Evolutionary conservation across 2,329 filamentous ascomycete species (phyloP), one percentile per base, ranked within the genome.

Genomic region (Hymenoscyphus scutula): DNA sequence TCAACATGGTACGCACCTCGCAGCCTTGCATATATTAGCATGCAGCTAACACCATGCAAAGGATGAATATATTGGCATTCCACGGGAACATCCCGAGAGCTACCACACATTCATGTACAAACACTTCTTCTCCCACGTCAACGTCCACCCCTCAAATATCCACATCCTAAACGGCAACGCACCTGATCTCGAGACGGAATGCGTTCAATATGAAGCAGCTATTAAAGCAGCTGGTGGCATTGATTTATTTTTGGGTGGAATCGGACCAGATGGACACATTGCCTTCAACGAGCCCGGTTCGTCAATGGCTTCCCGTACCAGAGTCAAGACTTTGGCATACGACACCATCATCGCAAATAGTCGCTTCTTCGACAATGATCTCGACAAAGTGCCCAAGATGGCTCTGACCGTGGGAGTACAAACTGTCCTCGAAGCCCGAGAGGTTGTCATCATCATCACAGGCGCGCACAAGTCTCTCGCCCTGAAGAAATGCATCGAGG

Each of bases 61-160:
- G 87, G 91, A 96, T 77, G 91, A 96, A 78, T 96, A 96, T 72
- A 90, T 95, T 68, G 90, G 89, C 62, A 84, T 96, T 66, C 88
- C 91, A 37, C 86, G 90, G 71, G 90, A 93, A 70, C 90, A 96
- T 74, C 87, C 90, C 13, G 88, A 95, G 75, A 92, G 88, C 71
- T 96, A 96, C 77, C 91, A 96, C 79, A 90, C 88, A 68, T 96
- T 95, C 80, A 95, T 96, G 91, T 96, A 92, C 84, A 91, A 90
- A 77, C 84, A 95, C 78, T 92, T 96, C 81, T 96, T 96, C 81
- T 91, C 89, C 53, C 91, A 86, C 69, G 88, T 95, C 70, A 90
- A 96, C 73, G 88, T 95, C 69, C 84, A 87, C 68, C 91, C 91
- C 5, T 83, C 84, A 72, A 93, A 94, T 74, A 91, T 95, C 74